Evolutionary conservation across 1,284 basidiomycete genomes (phyloP).

Genomic region (Marasmius fiardii): DNA sequence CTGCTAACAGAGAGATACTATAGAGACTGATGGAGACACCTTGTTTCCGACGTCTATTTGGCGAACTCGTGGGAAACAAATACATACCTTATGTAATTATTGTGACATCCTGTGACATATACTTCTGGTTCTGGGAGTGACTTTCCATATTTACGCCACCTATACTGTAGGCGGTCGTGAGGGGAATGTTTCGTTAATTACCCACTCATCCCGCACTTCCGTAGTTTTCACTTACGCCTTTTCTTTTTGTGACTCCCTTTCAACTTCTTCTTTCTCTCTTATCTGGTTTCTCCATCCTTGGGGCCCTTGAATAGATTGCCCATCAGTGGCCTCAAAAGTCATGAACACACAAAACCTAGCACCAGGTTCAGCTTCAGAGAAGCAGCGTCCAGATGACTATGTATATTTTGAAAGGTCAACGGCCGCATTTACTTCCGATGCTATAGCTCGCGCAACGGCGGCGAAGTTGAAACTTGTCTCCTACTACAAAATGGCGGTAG

Average conservation of each 20-base stretch:
- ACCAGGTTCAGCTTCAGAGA: slow-evolving; percentile 7
- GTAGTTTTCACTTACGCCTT: neutral
- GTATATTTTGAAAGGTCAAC: slow-evolving; percentile 95
- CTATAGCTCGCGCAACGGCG: slow-evolving; percentile 89
- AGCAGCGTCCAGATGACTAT: slow-evolving; percentile 52
- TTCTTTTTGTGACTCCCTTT: neutral
- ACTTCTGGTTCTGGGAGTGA: neutral
- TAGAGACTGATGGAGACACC: no score
- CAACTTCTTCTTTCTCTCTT: neutral
- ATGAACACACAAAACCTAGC: slow-evolving; percentile 10
- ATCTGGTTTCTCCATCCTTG: slow-evolving; percentile 22
- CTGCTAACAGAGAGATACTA: no score
- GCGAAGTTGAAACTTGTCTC: slow-evolving; percentile 98
- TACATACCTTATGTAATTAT: neutral
- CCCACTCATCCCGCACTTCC: neutral
- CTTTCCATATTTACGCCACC: neutral
- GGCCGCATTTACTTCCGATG: slow-evolving; percentile 81
- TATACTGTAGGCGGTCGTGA: no score
- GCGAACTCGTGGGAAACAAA: neutral
- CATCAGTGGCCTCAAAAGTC: slow-evolving; percentile 17
- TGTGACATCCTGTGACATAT: neutral
- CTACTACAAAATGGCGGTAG: slow-evolving; percentile 85
- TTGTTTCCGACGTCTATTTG: no score
- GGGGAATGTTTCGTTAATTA: neutral
- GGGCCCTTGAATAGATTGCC: slow-evolving; percentile 24